These are phyloP conservation scores for Geosmithia morbida DNA, from an alignment of 2,329 filamentous ascomycete species.

Conservation along the genomic window DNA sequence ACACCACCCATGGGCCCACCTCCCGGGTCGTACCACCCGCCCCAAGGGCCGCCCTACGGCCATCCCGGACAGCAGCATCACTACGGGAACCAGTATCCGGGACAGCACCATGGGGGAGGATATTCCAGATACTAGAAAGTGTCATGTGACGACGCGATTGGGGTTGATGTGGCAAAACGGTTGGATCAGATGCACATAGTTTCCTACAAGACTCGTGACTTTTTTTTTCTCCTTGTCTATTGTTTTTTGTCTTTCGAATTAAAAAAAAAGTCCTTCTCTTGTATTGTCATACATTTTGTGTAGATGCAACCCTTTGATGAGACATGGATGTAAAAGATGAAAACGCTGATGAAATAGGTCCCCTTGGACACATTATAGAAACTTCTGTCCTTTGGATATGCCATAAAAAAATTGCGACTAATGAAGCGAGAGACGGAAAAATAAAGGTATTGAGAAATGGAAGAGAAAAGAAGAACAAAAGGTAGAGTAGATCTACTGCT, in stretches of 20 bases:
- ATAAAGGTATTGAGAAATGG: not conserved
- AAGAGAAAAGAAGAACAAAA: slow-evolving; percentile 3
- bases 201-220: no score
- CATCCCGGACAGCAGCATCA: slow-evolving; percentile 20
- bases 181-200: not conserved
- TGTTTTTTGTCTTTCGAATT: no score
- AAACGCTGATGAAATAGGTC: no score
- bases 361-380: not conserved
- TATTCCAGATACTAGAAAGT: slow-evolving; percentile 5
- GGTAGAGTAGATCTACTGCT: slow-evolving; percentile 17
- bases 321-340: no score
- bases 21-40: slow-evolving; percentile 1
- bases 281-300: no score
- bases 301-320: no score
- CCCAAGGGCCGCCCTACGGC: slow-evolving; percentile 3
- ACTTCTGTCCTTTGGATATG: not conserved
- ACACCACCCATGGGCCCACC: slow-evolving; percentile 5
- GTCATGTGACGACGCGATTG: not conserved
- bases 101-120: slow-evolving; percentile 20
- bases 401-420: not conserved
- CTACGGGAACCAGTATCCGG: no score
- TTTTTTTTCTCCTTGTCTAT: no score
- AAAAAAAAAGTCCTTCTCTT: no score
- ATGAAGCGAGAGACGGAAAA: slow-evolving; percentile 2
- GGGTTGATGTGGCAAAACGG: not conserved